Conservation (phyloP, 1,284 basidiomycete species). For the Ceratobasidium sp. region DNA sequence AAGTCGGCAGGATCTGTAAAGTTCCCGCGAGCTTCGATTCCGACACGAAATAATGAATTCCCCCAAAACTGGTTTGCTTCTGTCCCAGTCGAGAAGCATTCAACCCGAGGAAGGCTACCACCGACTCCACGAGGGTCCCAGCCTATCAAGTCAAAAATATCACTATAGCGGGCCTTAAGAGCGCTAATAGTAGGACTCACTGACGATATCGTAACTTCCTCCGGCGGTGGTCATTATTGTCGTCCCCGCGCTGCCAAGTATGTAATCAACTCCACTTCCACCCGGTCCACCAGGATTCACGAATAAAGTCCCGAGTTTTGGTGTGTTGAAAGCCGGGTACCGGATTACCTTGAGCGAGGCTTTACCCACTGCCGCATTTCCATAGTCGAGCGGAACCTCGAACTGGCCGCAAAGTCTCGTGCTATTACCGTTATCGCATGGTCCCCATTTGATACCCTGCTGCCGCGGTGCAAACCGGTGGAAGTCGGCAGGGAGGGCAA, state of each 20-base stretch:
- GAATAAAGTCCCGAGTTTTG: slow-evolving; percentile 28
- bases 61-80: slow-evolving; percentile 16
- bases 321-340: background rate
- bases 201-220: slow-evolving; percentile 34
- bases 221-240: slow-evolving; percentile 8
- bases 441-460: background rate
- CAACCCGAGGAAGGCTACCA: background rate
- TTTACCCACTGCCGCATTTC: slow-evolving; percentile 10
- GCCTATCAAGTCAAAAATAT: background rate
- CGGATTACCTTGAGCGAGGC: slow-evolving; percentile 4
- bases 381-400: slow-evolving; percentile 29
- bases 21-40: slow-evolving; percentile 6
- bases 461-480: background rate
- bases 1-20: slow-evolving; percentile 6
- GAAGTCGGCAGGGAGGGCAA: background rate
- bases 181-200: background rate
- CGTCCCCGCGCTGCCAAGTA: background rate
- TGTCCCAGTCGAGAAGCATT: slow-evolving; percentile 11
- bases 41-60: background rate
- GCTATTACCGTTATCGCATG: background rate
- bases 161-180: background rate
- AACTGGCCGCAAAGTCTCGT: background rate
- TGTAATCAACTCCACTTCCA: background rate
- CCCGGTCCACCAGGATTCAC: slow-evolving; percentile 41
- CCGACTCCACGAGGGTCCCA: slow-evolving; percentile 42